Percentiles rank a stretch among this genome's conserved stretches.
Conservation (phyloP, 1,284 basidiomycete genomes). For the Polyporus tsugae region DNA sequence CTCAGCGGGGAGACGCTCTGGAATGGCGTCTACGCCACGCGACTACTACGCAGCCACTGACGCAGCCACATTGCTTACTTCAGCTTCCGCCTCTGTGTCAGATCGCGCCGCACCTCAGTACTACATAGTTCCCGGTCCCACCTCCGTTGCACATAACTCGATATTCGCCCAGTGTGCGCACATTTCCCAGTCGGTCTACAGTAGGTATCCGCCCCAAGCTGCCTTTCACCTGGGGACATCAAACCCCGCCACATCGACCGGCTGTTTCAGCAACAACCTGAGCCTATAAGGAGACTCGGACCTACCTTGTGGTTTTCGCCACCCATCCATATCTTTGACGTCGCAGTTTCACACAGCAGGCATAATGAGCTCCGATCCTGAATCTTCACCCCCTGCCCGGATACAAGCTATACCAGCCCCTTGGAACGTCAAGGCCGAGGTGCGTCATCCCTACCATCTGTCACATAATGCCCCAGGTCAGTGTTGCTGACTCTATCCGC, state of each 20-base stretch:
- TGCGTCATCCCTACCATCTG: slow-evolving; percentile 1
- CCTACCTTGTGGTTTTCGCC: neutral
- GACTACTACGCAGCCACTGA: neutral
- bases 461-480: neutral
- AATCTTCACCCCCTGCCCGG: neutral
- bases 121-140: neutral
- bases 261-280: neutral
- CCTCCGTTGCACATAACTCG: neutral
- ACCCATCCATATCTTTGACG: neutral
- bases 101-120: too few relatives aligned
- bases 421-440: slow-evolving; percentile 30
- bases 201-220: too few relatives aligned
- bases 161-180: too few relatives aligned
- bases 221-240: neutral
- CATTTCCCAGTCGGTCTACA: neutral
- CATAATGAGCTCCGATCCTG: slow-evolving; percentile 15
- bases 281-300: neutral
- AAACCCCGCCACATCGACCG: neutral
- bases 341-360: neutral
- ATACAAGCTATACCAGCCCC: slow-evolving; percentile 19
- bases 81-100: neutral
- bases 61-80: neutral
- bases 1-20: too few relatives aligned
- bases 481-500: neutral
- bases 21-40: neutral